These are phyloP conservation scores for Alnus rubra DNA, from an alignment of 306 rosid genomes.

Conservation along the genomic window DNA sequence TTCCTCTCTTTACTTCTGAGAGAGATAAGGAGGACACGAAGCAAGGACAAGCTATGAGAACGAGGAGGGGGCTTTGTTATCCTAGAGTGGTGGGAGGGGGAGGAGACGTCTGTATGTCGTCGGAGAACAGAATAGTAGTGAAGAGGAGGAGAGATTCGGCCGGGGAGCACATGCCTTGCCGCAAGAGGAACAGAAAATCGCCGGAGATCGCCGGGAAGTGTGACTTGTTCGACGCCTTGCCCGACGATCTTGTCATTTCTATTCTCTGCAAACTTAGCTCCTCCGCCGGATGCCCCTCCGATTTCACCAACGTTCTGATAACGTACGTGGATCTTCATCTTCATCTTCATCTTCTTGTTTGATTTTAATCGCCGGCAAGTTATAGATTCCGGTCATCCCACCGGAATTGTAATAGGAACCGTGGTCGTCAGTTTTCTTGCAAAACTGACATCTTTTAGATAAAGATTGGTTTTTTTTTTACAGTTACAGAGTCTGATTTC, in stretches of 20 bases:
- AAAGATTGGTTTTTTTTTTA: background rate
- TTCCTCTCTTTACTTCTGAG: slow-evolving; percentile 24
- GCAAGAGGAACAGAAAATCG: slow-evolving; percentile 42
- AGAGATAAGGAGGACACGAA: background rate
- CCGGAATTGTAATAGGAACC: background rate
- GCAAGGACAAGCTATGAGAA: slow-evolving; percentile 46
- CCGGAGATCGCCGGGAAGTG: slow-evolving; percentile 17
- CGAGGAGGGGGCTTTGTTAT: slow-evolving; percentile 57
- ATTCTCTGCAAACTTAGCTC: slow-evolving; percentile 69
- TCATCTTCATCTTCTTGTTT: background rate
- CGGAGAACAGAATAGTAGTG: slow-evolving; percentile 7
- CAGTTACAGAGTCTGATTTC: background rate
- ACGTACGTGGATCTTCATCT: slow-evolving; percentile 46
- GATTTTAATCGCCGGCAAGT: background rate
- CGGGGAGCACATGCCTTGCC: slow-evolving; percentile 25
- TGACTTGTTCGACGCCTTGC: slow-evolving; percentile 65
- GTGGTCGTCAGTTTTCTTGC: background rate
- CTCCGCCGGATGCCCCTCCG: slow-evolving; percentile 59
- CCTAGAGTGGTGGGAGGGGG: slow-evolving; percentile 28
- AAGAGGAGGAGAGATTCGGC: slow-evolving; percentile 42
- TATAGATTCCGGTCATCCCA: background rate
- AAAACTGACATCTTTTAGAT: background rate
- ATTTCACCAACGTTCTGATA: slow-evolving; percentile 57
- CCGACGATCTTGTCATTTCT: slow-evolving; percentile 70
- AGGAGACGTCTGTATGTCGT: slow-evolving; percentile 13